These are phyloP conservation scores for Entomortierella parvispora DNA, from an alignment of 192 early-diverging fungal genomes.

Conservation along the genomic window DNA sequence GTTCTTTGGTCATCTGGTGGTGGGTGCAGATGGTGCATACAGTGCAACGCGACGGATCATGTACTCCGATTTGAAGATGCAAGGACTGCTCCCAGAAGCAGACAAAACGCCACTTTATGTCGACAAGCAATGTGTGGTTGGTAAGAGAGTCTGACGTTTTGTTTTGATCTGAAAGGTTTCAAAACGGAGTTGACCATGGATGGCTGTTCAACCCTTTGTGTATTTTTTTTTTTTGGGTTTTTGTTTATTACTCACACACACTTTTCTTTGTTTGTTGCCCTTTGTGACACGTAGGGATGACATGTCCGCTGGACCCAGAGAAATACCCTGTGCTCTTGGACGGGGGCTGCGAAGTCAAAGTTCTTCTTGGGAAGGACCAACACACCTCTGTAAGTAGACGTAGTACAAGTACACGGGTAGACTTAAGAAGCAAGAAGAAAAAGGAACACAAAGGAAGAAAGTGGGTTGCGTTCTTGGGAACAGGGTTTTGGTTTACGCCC, in stretches of 20 bases:
- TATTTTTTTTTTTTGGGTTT: no score
- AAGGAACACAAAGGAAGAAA: no score
- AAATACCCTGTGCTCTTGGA: constrained; percentile 44
- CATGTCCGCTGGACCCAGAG: constrained; percentile 35
- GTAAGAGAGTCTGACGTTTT: neutral
- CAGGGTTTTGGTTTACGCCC: no score
- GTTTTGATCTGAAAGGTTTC: no score
- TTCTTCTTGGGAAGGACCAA: constrained; percentile 46
- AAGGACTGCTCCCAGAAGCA: constrained; percentile 21
- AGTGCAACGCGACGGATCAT: constrained; percentile 46
- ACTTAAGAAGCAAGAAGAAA: neutral
- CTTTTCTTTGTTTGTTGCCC: no score
- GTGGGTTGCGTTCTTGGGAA: neutral
- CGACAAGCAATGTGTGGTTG: constrained; percentile 51
- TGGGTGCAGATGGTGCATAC: constrained; percentile 47
- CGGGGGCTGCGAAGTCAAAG: constrained; percentile 46
- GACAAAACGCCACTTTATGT: constrained; percentile 43
- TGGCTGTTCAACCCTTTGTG: no score
- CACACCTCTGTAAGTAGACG: constrained; percentile 43
- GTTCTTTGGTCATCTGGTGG: constrained; percentile 32
- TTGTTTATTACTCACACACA: no score
- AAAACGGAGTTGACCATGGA: no score
- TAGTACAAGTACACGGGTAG: neutral
- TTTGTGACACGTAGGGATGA: no score
- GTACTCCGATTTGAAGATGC: constrained; percentile 27